Conservation (phyloP, 2,329 filamentous ascomycete genomes). For the Pseudogymnoascus sp. region DNA sequence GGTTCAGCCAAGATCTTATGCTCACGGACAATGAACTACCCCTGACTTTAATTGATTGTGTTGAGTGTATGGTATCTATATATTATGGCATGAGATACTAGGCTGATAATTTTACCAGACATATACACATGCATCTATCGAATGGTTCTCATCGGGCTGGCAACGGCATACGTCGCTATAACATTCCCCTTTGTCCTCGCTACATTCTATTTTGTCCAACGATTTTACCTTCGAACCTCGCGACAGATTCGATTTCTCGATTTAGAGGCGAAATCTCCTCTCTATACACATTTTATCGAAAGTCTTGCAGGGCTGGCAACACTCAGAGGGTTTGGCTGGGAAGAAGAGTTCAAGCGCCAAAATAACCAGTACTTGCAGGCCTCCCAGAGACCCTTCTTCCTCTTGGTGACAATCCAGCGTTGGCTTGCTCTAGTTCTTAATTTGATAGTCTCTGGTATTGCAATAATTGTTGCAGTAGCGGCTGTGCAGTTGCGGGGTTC, state of each 20-base stretch:
- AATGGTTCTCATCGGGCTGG: slow-evolving; percentile 33
- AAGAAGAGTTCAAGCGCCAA: slow-evolving; percentile 10
- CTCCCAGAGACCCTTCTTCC: slow-evolving; percentile 38
- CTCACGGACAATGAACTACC: slow-evolving; percentile 25
- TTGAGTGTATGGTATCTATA: not conserved
- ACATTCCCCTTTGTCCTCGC: slow-evolving; percentile 20
- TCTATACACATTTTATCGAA: slow-evolving; percentile 42
- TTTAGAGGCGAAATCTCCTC: slow-evolving; percentile 36
- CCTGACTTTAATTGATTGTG: slow-evolving; percentile 13
- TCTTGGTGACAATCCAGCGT: slow-evolving; percentile 36
- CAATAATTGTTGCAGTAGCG: slow-evolving; percentile 24
- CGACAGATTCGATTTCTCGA: slow-evolving; percentile 43
- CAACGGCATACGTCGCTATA: slow-evolving; percentile 19
- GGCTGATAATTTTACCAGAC: not conserved
- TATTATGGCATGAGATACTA: not conserved
- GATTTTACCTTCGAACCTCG: slow-evolving; percentile 40
- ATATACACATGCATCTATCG: slow-evolving; percentile 8
- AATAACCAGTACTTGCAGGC: slow-evolving; percentile 26
- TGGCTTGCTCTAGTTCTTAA: slow-evolving; percentile 38
- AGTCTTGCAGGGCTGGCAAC: slow-evolving; percentile 37
- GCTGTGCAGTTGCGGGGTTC: slow-evolving; percentile 14
- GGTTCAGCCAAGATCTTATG: slow-evolving; percentile 22
- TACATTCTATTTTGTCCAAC: slow-evolving; percentile 27
- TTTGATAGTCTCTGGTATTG: slow-evolving; percentile 32
- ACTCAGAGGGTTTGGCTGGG: slow-evolving; percentile 40